phyloP scores from a whole-genome alignment of 2,329 filamentous ascomycete genomes.

The Pyrenochaeta sp. region DNA sequence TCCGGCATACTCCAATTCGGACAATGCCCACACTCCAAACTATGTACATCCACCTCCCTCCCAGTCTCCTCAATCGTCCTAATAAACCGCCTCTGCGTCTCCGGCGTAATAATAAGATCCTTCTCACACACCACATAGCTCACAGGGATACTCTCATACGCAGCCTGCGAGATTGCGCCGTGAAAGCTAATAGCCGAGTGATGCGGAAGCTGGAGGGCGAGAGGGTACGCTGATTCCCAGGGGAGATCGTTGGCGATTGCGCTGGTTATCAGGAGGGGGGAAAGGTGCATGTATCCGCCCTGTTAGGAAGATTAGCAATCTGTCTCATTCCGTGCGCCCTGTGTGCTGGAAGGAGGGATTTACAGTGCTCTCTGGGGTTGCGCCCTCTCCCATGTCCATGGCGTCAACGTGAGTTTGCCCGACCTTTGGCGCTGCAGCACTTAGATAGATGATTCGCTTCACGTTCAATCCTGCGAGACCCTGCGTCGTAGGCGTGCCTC shows the following conservation, averaged over 20 bases:
- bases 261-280: constrained; percentile 12
- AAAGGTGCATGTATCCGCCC: constrained; percentile 26
- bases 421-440: constrained; percentile 19
- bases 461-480: constrained; percentile 19
- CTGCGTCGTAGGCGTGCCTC: constrained; percentile 19
- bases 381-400: constrained; percentile 5
- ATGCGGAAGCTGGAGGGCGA: constrained; percentile 17
- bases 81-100: constrained; percentile 41
- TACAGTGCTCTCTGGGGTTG: constrained; percentile 7
- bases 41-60: constrained; percentile 48
- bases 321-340: no score
- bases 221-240: constrained; percentile 25
- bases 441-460: constrained; percentile 23
- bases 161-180: constrained; percentile 44
- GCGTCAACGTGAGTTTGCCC: constrained; percentile 16
- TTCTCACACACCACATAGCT: constrained; percentile 52
- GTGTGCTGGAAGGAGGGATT: not conserved
- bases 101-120: constrained; percentile 41
- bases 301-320: no score
- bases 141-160: constrained; percentile 51
- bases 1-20: constrained; percentile 37
- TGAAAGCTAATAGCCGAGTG: constrained; percentile 50
- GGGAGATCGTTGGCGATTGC: constrained; percentile 27
- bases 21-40: constrained; percentile 45
- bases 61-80: constrained; percentile 47